Evolutionary conservation across 441 rosid genomes (phyloP), one percentile per base, ranked within the genome.

Genomic region (Gossypium davidsonii): DNA sequence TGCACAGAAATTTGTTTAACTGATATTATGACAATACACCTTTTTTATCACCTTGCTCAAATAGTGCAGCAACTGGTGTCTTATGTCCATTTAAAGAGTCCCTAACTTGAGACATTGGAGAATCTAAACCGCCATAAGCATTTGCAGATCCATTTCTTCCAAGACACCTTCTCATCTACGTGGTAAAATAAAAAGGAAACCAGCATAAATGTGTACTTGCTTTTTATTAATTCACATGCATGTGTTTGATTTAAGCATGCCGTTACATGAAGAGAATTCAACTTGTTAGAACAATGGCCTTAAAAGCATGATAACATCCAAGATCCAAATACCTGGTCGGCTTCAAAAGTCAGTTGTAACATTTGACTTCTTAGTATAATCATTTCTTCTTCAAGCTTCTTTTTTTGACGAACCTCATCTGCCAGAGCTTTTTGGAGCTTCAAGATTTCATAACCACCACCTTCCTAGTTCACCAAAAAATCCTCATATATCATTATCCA

Each of bases 321-420:
- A 58, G 39, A 69, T 72, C 31, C 51, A 28, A 67, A 62, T 87
- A 96, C 99, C 97, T 93, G 96, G 71, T 93, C 97, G 73, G 97
- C 91, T 85, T 93, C 97, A 73, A 88, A 86, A 74, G 91, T 89
- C 79, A 93, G 75, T 21, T 93, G 97, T 84, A 91, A 79, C 63
- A 93, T 81, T 83, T 91, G 99, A 83, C 97, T 88, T 80, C 85
- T 88, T 74, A 93, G 78, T 56, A 82, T 65, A 71, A 83, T 78
- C 74, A 88, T 85, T 81, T 93, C 95, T 80, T 91, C 97, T 82
- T 96, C 97, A 79, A 91, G 84, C 80, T 90, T 90, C 84, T 80
- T 90, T 78, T 91, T 96, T 76, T 87, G 85, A 74, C 74, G 77
- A 48, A 89, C 84, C 84, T 96, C 98, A 44, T 90, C 97, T 76